Evolutionary conservation across 371 early-diverging fungal genomes (phyloP).

Genomic region (Cokeromyces recurvatus): DNA sequence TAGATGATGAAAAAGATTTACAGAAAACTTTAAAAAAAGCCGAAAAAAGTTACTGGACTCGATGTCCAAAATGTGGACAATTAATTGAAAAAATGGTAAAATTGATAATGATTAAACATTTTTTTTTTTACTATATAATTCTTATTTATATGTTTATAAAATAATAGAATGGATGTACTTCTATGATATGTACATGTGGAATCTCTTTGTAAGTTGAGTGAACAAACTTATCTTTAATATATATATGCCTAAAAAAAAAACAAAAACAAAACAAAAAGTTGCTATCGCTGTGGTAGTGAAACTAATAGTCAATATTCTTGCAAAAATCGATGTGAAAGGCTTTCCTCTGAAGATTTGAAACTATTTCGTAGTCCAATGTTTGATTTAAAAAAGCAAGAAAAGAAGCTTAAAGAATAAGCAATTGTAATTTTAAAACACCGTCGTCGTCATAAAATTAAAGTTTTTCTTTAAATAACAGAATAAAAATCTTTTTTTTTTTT

Average conservation of each 20-base stretch:
- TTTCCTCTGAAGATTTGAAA: background rate
- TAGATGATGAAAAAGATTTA: constrained; percentile 5
- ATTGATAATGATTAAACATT: no score
- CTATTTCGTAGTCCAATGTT: constrained; percentile 10
- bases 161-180: constrained; percentile 13
- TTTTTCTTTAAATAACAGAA: no score
- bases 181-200: constrained; percentile 10
- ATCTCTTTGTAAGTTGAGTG: constrained; percentile 13
- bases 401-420: no score
- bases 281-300: constrained; percentile 19
- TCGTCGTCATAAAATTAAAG: no score
- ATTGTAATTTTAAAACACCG: no score
- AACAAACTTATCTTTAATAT: background rate
- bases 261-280: constrained; percentile 3
- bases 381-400: constrained; percentile 1
- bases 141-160: background rate
- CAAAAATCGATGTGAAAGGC: background rate
- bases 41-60: constrained; percentile 4
- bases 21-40: constrained; percentile 3
- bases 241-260: background rate
- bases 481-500: no score
- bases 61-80: constrained; percentile 13
- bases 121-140: background rate
- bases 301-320: constrained; percentile 10
- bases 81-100: constrained; percentile 12